Evolutionary conservation across 257 asterid genomes (phyloP).

Genomic region (Leonotis leonurus): DNA sequence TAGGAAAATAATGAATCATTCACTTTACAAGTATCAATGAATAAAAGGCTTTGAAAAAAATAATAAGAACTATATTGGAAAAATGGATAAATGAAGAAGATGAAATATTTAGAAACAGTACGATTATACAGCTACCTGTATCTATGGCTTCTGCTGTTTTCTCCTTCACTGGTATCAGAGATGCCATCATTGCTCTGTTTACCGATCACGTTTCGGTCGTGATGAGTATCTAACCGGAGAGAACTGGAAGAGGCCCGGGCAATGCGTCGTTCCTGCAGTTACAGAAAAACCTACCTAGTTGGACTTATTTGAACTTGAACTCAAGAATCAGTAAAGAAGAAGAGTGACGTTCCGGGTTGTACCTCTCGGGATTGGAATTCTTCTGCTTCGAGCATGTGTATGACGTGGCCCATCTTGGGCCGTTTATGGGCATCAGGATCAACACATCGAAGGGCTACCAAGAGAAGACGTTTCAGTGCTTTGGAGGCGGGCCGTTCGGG

Average conservation of each 20-base stretch:
- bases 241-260: slow-evolving; percentile 43
- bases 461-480: slow-evolving; percentile 69
- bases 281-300: not conserved
- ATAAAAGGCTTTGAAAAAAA: too few species aligned
- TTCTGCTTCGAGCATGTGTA: slow-evolving; percentile 93
- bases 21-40: slow-evolving; percentile 17
- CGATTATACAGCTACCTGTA: slow-evolving; percentile 33
- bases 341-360: slow-evolving; percentile 17
- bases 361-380: slow-evolving; percentile 68
- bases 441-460: slow-evolving; percentile 92
- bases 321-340: not conserved
- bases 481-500: slow-evolving; percentile 71
- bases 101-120: not conserved
- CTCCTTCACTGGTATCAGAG: slow-evolving; percentile 43
- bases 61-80: slow-evolving; percentile 5
- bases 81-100: not conserved
- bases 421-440: slow-evolving; percentile 95
- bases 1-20: slow-evolving; percentile 23
- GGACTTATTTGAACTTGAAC: not conserved
- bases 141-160: slow-evolving; percentile 35
- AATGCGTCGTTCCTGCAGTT: slow-evolving; percentile 47
- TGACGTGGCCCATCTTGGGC: slow-evolving; percentile 87
- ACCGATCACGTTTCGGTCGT: slow-evolving; percentile 24
- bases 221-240: slow-evolving; percentile 29
- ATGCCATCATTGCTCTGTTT: slow-evolving; percentile 35